Evolutionary conservation across 208 protist genomes (phyloP).

Genomic region (Acanthamoeba royreba): DNA sequence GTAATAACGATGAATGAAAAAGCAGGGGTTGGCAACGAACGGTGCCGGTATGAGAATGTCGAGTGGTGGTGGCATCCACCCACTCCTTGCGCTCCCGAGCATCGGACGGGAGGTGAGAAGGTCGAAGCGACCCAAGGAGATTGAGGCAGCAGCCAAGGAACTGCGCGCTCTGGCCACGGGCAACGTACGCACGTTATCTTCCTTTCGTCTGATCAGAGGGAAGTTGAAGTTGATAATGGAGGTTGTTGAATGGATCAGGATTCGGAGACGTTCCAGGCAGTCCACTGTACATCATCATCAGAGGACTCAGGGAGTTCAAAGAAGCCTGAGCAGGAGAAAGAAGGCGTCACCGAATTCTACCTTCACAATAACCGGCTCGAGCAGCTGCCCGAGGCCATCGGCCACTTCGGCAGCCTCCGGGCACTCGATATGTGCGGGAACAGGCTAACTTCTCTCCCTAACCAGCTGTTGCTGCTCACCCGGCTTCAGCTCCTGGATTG

Average conservation of each 20-base stretch:
- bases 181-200: background rate
- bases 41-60: too few relatives aligned
- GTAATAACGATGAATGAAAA: too few relatives aligned
- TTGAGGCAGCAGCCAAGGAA: background rate
- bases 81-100: background rate
- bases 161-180: background rate
- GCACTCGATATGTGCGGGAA: conserved; percentile 5
- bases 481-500: conserved; percentile 2
- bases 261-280: background rate
- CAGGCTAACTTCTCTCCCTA: background rate
- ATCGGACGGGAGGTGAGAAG: background rate
- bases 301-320: background rate
- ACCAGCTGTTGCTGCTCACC: background rate
- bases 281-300: background rate
- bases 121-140: background rate
- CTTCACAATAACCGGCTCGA: conserved; percentile 39
- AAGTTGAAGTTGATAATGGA: background rate
- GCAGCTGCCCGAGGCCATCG: conserved; percentile 1
- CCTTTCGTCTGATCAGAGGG: background rate
- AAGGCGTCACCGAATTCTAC: conserved; percentile 25
- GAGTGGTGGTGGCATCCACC: too few relatives aligned
- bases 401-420: background rate
- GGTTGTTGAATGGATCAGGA: background rate
- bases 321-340: background rate
- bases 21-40: too few relatives aligned